phyloP scores from a whole-genome alignment of 2,329 filamentous ascomycete species.

The Hawksworthiomyces lignivorus region DNA sequence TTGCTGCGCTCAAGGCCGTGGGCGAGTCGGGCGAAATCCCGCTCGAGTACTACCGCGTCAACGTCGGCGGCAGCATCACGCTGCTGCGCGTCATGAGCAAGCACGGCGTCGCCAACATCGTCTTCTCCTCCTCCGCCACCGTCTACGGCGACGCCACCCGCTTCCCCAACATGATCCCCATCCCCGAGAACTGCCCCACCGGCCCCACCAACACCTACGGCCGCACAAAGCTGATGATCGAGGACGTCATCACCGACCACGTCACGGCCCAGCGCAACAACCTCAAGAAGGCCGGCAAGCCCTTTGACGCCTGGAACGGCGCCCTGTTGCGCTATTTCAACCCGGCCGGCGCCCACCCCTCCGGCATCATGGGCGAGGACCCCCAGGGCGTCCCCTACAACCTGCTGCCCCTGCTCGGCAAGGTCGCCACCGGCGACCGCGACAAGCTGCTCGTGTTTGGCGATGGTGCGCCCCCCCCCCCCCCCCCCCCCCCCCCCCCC shows the following conservation, averaged over 20 bases:
- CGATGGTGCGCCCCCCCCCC: slow-evolving; percentile 54
- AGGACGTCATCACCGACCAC: slow-evolving; percentile 85
- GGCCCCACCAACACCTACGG: slow-evolving; percentile 97
- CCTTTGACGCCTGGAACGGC: slow-evolving; percentile 79
- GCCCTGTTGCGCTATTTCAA: slow-evolving; percentile 97
- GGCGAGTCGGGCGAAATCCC: slow-evolving; percentile 92
- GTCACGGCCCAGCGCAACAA: slow-evolving; percentile 81
- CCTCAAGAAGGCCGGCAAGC: slow-evolving; percentile 69
- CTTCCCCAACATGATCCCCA: slow-evolving; percentile 97
- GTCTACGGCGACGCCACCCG: slow-evolving; percentile 97
- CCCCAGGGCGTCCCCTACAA: slow-evolving; percentile 95
- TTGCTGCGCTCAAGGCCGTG: slow-evolving; percentile 95
- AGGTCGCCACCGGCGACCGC: slow-evolving; percentile 91
- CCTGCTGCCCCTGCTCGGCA: slow-evolving; percentile 83
- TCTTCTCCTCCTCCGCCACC: slow-evolving; percentile 96
- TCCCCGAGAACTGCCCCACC: slow-evolving; percentile 92
- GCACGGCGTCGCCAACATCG: slow-evolving; percentile 90
- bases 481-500: not conserved
- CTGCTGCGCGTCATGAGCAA: slow-evolving; percentile 81
- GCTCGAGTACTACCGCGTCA: slow-evolving; percentile 95
- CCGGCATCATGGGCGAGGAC: slow-evolving; percentile 96
- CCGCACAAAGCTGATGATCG: slow-evolving; percentile 88
- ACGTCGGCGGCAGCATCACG: slow-evolving; percentile 84
- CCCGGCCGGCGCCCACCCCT: slow-evolving; percentile 88
- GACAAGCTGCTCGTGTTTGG: slow-evolving; percentile 94